Conservation (phyloP, 2,329 filamentous ascomycete genomes). For the Coniochaeta pulveracea region DNA sequence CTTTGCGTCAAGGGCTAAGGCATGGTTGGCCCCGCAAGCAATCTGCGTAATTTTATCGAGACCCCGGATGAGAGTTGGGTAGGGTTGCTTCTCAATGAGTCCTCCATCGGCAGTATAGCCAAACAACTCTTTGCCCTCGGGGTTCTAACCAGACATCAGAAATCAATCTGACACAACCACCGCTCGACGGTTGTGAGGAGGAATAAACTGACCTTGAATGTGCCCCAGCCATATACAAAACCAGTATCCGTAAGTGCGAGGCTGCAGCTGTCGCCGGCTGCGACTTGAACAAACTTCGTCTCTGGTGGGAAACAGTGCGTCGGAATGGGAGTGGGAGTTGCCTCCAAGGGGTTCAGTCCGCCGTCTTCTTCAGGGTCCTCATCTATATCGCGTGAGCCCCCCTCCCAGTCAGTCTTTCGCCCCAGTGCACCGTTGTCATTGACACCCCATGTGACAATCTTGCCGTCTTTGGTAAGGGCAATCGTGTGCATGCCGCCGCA, state of each 20-base stretch:
- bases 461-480: constrained; percentile 54
- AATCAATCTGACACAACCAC: too few species aligned
- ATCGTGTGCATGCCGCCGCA: constrained; percentile 58
- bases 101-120: constrained; percentile 8
- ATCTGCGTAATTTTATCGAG: constrained; percentile 44
- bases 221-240: constrained; percentile 55
- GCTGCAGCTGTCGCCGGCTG: constrained; percentile 47
- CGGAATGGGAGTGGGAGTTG: constrained; percentile 42
- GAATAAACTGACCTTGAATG: constrained; percentile 41
- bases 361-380: constrained; percentile 19
- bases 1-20: constrained; percentile 44
- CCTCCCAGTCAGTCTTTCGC: constrained; percentile 46
- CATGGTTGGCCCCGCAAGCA: constrained; percentile 45
- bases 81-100: constrained; percentile 11
- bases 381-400: constrained; percentile 31
- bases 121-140: constrained; percentile 9
- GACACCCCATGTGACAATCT: constrained; percentile 59
- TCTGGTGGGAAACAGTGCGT: constrained; percentile 38
- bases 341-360: constrained; percentile 49
- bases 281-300: constrained; percentile 45
- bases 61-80: constrained; percentile 34
- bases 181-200: too few species aligned
- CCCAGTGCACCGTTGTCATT: constrained; percentile 59
- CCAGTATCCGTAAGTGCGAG: constrained; percentile 53
- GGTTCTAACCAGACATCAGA: too few species aligned